These are phyloP conservation scores for Aspergillus fijiensis DNA, from an alignment of 2,329 filamentous ascomycete genomes.

Conservation along the genomic window DNA sequence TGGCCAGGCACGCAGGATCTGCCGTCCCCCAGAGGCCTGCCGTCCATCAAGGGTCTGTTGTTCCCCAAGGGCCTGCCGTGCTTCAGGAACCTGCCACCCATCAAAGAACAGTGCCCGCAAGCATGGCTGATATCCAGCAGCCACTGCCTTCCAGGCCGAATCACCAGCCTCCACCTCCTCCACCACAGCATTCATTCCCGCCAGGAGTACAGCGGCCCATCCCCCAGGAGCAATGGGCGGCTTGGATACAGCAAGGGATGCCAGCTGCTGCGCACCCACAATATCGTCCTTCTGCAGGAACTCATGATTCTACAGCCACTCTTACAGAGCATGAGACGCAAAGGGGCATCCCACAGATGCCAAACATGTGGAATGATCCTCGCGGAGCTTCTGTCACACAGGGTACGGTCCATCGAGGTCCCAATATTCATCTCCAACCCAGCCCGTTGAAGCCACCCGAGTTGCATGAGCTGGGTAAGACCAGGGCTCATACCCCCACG, in stretches of 20 bases:
- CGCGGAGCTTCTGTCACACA: neutral
- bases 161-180: constrained; percentile 9
- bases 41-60: neutral
- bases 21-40: constrained; percentile 3
- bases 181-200: constrained; percentile 4
- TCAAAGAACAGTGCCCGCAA: constrained; percentile 7
- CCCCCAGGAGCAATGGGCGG: neutral
- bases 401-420: neutral
- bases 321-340: neutral
- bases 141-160: constrained; percentile 12
- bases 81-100: neutral
- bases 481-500: neutral
- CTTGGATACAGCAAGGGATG: constrained; percentile 1
- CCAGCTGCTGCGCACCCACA: neutral
- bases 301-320: neutral
- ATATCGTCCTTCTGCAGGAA: neutral
- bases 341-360: neutral
- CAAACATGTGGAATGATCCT: neutral
- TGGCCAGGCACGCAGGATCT: neutral
- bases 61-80: constrained; percentile 1
- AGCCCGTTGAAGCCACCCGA: neutral
- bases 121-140: constrained; percentile 13
- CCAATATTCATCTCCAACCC: neutral
- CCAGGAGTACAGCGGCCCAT: constrained; percentile 8
- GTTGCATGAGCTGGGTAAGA: neutral